Conservation (phyloP, 768 basidiomycete species). For the Phaeolepiota aurea region DNA sequence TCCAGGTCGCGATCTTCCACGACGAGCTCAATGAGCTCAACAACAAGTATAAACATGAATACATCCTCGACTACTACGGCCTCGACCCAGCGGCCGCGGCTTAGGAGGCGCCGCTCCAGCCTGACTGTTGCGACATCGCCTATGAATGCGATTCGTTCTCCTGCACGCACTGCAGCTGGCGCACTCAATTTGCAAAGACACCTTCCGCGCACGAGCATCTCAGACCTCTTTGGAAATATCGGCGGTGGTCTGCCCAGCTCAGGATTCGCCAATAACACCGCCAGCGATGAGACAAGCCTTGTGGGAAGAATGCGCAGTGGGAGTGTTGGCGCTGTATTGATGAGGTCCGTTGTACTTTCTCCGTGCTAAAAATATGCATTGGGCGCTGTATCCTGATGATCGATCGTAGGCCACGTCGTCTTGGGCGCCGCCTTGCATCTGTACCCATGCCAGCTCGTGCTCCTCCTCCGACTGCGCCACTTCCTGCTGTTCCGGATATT, state of each 20-base stretch:
- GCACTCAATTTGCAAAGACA: constrained; percentile 45
- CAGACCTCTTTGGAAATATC: constrained; percentile 8
- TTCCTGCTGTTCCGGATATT: constrained; percentile 26
- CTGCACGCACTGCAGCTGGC: constrained; percentile 38
- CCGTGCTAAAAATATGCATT: constrained; percentile 4
- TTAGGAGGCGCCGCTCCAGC: constrained; percentile 58
- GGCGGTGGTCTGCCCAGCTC: constrained; percentile 6
- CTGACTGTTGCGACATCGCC: constrained; percentile 46
- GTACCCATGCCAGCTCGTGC: constrained; percentile 23
- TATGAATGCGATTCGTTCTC: constrained; percentile 51
- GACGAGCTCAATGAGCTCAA: constrained; percentile 12
- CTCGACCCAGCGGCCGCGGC: constrained; percentile 23
- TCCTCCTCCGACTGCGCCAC: constrained; percentile 31
- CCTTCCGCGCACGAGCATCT: constrained; percentile 32
- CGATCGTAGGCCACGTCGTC: constrained; percentile 28
- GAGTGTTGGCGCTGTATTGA: constrained; percentile 32
- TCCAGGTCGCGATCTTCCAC: not conserved
- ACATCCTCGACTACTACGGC: constrained; percentile 1
- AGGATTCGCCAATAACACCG: constrained; percentile 11
- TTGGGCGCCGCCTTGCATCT: constrained; percentile 23
- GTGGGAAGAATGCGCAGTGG: constrained; percentile 50
- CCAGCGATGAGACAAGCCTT: constrained; percentile 29
- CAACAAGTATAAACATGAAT: constrained; percentile 10
- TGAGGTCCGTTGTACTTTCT: constrained; percentile 13
- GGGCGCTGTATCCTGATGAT: constrained; percentile 8